Percentiles rank a stretch among this genome's conserved stretches.
Evolutionary conservation across 202 grass and related monocot species (phyloP).

Genomic region (Zizania palustris): DNA sequence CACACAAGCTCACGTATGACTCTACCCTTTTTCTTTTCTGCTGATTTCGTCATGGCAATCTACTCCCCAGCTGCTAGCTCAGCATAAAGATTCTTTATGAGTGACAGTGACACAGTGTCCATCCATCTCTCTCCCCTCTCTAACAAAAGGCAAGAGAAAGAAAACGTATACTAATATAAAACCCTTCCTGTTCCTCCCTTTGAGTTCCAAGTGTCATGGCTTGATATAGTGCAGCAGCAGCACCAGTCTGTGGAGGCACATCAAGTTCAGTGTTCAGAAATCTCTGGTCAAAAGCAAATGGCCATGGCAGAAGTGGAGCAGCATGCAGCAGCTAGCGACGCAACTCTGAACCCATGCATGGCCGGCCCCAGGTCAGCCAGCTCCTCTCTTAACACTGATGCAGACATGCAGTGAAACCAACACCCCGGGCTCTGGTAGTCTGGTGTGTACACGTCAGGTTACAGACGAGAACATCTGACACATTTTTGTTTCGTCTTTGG

Average conservation of each 20-base stretch:
- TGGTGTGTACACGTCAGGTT: background rate
- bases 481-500: background rate
- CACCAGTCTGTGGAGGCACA: background rate
- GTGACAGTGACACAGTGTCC: background rate
- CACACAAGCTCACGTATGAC: background rate
- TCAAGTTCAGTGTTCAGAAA: conserved; percentile 19
- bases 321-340: background rate
- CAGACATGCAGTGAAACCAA: no score
- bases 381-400: no score
- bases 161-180: no score
- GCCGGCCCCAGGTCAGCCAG: background rate
- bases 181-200: background rate
- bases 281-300: conserved; percentile 44
- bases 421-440: no score
- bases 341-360: conserved; percentile 1
- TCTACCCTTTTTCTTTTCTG: background rate
- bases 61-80: background rate
- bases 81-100: conserved; percentile 40
- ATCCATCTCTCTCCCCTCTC: background rate
- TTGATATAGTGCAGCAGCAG: conserved; percentile 24
- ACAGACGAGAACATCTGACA: conserved; percentile 46
- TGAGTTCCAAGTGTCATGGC: background rate
- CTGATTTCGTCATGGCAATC: conserved; percentile 10
- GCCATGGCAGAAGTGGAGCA: background rate
- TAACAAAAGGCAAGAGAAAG: no score